phyloP scores from a whole-genome alignment of 352 stramenopile species.

The Globisporangium megalacanthum region DNA sequence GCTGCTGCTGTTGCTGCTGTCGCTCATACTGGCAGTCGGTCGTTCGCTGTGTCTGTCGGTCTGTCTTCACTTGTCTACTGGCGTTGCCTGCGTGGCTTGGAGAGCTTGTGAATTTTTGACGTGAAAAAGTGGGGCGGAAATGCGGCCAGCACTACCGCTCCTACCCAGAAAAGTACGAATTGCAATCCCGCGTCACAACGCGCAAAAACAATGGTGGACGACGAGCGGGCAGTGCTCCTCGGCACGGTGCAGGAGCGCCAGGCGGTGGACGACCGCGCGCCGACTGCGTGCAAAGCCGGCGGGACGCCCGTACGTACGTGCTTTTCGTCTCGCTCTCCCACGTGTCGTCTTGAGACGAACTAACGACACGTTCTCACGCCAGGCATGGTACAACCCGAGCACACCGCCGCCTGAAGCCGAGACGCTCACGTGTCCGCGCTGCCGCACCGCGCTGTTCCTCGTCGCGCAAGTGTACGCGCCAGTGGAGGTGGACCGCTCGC shows the following conservation, averaged over 20 bases:
- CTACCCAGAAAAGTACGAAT: background rate
- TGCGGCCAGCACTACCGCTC: no score
- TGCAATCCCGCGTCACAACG: background rate
- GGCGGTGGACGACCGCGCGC: constrained; percentile 53
- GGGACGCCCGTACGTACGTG: constrained; percentile 50
- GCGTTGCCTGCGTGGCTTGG: background rate
- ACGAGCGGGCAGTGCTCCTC: constrained; percentile 58
- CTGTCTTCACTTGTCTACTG: no score
- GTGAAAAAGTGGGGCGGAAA: constrained; percentile 1
- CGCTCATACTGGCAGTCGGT: constrained; percentile 3
- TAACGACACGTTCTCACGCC: background rate
- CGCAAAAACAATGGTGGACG: constrained; percentile 21
- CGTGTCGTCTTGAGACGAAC: background rate
- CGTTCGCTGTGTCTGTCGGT: background rate
- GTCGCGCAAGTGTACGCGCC: constrained; percentile 77
- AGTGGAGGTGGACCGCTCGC: constrained; percentile 59
- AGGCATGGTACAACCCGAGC: constrained; percentile 48
- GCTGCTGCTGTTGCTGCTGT: constrained; percentile 31
- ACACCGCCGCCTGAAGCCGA: constrained; percentile 30
- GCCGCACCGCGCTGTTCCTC: constrained; percentile 50
- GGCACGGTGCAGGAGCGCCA: constrained; percentile 65
- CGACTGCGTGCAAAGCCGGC: constrained; percentile 73
- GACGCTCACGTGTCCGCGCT: constrained; percentile 52
- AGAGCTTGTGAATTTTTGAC: background rate
- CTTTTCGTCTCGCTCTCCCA: background rate